A percentile compares a stretch with the other conserved stretches of the same genome.
phyloP scores from a whole-genome alignment of 2,329 filamentous ascomycete genomes.

The Fusarium coffeatum region DNA sequence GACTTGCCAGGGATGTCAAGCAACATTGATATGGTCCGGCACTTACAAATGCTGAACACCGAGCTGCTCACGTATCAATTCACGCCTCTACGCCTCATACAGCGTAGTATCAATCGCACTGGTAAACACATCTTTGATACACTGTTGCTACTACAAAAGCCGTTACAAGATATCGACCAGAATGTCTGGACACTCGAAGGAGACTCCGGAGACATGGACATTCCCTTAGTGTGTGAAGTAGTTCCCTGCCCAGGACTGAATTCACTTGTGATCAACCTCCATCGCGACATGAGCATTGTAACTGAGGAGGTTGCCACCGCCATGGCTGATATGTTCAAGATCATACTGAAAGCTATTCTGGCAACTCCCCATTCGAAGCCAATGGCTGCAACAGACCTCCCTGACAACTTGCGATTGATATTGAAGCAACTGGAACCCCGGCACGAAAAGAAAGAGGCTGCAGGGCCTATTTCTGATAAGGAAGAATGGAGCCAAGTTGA shows the following conservation, averaged over 20 bases:
- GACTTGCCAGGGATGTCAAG: slow-evolving; percentile 60
- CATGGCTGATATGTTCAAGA: slow-evolving; percentile 49
- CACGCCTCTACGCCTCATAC: slow-evolving; percentile 78
- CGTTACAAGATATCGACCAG: slow-evolving; percentile 65
- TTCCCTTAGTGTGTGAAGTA: slow-evolving; percentile 82
- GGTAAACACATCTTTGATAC: slow-evolving; percentile 78
- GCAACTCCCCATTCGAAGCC: slow-evolving; percentile 45
- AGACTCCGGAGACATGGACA: slow-evolving; percentile 75
- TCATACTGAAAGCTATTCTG: slow-evolving; percentile 45
- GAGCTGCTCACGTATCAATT: slow-evolving; percentile 76
- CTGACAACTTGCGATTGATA: slow-evolving; percentile 26
- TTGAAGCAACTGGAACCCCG: slow-evolving; percentile 42
- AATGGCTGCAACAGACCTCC: slow-evolving; percentile 37
- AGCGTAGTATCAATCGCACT: slow-evolving; percentile 58
- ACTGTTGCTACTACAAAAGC: slow-evolving; percentile 81
- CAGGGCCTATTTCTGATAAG: slow-evolving; percentile 21
- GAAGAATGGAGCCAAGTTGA: slow-evolving; percentile 65
- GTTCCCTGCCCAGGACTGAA: slow-evolving; percentile 66
- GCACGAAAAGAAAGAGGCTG: slow-evolving; percentile 33
- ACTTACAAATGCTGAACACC: slow-evolving; percentile 71
- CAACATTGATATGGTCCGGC: slow-evolving; percentile 68
- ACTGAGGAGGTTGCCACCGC: slow-evolving; percentile 44
- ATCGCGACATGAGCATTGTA: slow-evolving; percentile 66
- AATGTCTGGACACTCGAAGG: slow-evolving; percentile 66
- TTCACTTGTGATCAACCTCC: slow-evolving; percentile 68